Evolutionary conservation across 495 filamentous ascomycete species (phyloP).

Genomic region (Penicillium silybi): DNA sequence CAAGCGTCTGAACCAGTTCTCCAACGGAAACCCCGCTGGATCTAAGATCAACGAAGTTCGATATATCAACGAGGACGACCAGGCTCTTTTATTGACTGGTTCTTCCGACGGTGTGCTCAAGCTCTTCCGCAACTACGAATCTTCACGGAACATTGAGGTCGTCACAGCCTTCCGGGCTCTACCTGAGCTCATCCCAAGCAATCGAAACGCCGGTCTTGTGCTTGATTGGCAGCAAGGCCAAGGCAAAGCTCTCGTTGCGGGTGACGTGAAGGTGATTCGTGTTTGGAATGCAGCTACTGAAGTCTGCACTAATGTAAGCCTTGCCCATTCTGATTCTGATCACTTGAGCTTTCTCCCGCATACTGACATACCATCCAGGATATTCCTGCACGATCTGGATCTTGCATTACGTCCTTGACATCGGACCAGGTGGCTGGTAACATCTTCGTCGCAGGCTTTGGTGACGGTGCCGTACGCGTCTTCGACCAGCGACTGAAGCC

Average conservation of each 20-base stretch:
- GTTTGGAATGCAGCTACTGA: slow-evolving; percentile 95
- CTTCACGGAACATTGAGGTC: slow-evolving; percentile 68
- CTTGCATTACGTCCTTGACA: slow-evolving; percentile 91
- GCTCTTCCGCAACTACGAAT: slow-evolving; percentile 85
- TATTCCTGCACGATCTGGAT: slow-evolving; percentile 92
- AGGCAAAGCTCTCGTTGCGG: slow-evolving; percentile 87
- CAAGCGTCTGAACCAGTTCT: slow-evolving; percentile 74
- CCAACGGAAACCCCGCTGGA: slow-evolving; percentile 85
- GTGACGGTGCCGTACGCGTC: slow-evolving; percentile 91
- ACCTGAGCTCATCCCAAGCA: slow-evolving; percentile 87
- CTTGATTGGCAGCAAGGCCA: slow-evolving; percentile 99
- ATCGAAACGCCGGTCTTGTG: slow-evolving; percentile 88
- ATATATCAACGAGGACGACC: slow-evolving; percentile 98
- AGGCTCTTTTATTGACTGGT: slow-evolving; percentile 89
- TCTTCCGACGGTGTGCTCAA: slow-evolving; percentile 92
- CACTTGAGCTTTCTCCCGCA: background rate
- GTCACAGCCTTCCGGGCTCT: slow-evolving; percentile 88
- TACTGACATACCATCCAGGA: slow-evolving; percentile 44
- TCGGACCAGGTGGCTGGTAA: slow-evolving; percentile 97
- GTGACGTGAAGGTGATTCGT: slow-evolving; percentile 90
- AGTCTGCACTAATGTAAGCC: slow-evolving; percentile 71
- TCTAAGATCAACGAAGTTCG: slow-evolving; percentile 91
- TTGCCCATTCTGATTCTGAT: background rate
- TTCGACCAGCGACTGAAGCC: slow-evolving; percentile 85
- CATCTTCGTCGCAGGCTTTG: slow-evolving; percentile 93